phyloP scores from a whole-genome alignment of 2,329 filamentous ascomycete species.

The Penicillium sp. region DNA sequence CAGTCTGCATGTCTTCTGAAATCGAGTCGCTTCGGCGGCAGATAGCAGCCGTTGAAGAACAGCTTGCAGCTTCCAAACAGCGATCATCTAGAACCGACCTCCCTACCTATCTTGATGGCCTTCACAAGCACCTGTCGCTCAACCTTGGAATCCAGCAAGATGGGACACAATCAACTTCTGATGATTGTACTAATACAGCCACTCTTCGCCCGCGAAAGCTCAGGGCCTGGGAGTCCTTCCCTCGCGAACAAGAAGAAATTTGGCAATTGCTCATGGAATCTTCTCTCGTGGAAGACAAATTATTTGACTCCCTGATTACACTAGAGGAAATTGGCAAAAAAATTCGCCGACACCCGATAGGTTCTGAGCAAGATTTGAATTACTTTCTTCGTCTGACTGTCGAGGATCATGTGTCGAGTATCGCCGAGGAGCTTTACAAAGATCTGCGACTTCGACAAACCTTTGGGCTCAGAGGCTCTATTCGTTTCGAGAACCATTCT shows the following conservation, averaged over 20 bases:
- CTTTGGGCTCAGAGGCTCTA: slow-evolving; percentile 7
- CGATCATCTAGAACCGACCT: slow-evolving; percentile 5
- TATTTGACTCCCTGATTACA: slow-evolving; percentile 3
- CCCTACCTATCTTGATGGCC: slow-evolving; percentile 7
- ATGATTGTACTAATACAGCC: slow-evolving; percentile 4
- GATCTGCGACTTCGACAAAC: slow-evolving; percentile 6
- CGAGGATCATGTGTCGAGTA: slow-evolving; percentile 6
- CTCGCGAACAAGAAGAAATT: slow-evolving; percentile 5
- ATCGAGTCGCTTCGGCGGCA: no score
- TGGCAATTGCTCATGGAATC: slow-evolving; percentile 6
- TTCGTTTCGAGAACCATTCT: slow-evolving; percentile 9
- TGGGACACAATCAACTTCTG: slow-evolving; percentile 3
- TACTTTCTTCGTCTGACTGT: slow-evolving; percentile 13
- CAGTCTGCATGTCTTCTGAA: slow-evolving; percentile 2
- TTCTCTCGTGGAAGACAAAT: slow-evolving; percentile 2
- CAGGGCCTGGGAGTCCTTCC: slow-evolving; percentile 3
- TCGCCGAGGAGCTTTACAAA: slow-evolving; percentile 6
- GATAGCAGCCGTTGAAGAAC: neutral
- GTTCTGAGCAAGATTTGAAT: slow-evolving; percentile 16
- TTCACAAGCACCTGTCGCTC: slow-evolving; percentile 5
- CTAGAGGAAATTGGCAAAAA: slow-evolving; percentile 16
- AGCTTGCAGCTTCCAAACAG: slow-evolving; percentile 5
- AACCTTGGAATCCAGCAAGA: slow-evolving; percentile 3
- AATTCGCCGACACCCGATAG: slow-evolving; percentile 8
- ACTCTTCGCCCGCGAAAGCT: slow-evolving; percentile 6